A percentile compares a stretch with the other conserved stretches of the same genome.
Evolutionary conservation across 2,329 filamentous ascomycete genomes (phyloP).

Genomic region (Fusarium succisae): DNA sequence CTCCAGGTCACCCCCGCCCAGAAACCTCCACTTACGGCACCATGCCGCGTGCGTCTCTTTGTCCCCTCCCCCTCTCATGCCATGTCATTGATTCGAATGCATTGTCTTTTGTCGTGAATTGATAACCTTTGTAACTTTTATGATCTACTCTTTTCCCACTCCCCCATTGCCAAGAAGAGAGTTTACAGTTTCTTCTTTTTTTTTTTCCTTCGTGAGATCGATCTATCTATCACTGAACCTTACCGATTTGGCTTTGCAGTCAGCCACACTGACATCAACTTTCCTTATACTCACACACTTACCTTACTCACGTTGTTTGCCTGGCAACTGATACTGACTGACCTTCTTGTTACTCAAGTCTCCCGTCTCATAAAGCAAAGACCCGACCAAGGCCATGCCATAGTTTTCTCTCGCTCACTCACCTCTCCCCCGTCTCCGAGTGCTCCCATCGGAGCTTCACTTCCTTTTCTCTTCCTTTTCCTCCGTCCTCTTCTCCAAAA

Average conservation of each 20-base stretch:
- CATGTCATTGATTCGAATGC: neutral
- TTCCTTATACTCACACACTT: neutral
- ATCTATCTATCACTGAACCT: neutral
- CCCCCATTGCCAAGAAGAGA: neutral
- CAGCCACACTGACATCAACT: conserved; percentile 33
- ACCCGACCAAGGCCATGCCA: neutral
- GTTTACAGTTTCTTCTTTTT: neutral
- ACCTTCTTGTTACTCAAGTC: neutral
- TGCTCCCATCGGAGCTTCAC: conserved; percentile 1
- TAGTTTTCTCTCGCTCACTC: neutral
- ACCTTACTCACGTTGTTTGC: neutral
- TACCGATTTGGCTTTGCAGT: conserved; percentile 9
- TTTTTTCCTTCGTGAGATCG: neutral
- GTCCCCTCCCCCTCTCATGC: conserved; percentile 20
- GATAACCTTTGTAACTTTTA: conserved; percentile 19
- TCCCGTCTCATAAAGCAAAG: conserved; percentile 10
- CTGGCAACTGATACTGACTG: conserved; percentile 8
- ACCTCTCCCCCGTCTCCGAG: neutral
- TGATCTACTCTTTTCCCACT: conserved; percentile 23
- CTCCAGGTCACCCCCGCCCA: conserved; percentile 11
- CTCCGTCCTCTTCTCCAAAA: neutral
- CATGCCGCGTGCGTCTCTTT: conserved; percentile 30
- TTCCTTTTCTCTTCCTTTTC: neutral
- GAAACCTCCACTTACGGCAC: conserved; percentile 22
- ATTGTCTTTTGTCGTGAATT: conserved; percentile 21